A percentile compares a stretch with the other conserved stretches of the same genome.
Conservation (phyloP, 306 rosid genomes). For the Abrus pulchellus region DNA sequence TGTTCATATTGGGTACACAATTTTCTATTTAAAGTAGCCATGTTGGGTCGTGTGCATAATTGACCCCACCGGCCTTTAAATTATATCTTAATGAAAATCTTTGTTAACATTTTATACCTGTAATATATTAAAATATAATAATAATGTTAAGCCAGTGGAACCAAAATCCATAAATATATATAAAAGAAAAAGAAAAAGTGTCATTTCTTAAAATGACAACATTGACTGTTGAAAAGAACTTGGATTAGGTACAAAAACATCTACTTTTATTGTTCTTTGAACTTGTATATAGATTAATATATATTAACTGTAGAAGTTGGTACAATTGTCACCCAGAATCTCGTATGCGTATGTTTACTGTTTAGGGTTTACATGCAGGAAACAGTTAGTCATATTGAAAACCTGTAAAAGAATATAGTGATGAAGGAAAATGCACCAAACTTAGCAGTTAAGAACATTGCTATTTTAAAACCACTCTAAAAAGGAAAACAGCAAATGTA, state of each 20-base stretch:
- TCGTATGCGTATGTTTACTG: neutral
- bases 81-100: neutral
- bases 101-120: neutral
- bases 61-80: slow-evolving; percentile 23
- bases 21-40: slow-evolving; percentile 13
- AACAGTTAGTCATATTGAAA: neutral
- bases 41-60: neutral
- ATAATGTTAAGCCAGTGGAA: neutral
- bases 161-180: neutral
- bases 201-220: neutral
- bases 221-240: slow-evolving; percentile 13
- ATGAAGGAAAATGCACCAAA: neutral
- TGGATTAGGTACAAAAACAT: slow-evolving; percentile 34
- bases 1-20: neutral
- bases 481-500: neutral
- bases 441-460: neutral
- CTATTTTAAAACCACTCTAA: neutral
- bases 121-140: neutral
- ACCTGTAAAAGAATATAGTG: neutral
- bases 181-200: neutral
- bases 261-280: neutral
- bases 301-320: neutral
- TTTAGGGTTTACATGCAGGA: neutral
- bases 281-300: neutral
- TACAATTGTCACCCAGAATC: neutral